These are phyloP conservation scores for Backusella luteola DNA, from an alignment of 192 early-diverging fungal species.

Conservation along the genomic window DNA sequence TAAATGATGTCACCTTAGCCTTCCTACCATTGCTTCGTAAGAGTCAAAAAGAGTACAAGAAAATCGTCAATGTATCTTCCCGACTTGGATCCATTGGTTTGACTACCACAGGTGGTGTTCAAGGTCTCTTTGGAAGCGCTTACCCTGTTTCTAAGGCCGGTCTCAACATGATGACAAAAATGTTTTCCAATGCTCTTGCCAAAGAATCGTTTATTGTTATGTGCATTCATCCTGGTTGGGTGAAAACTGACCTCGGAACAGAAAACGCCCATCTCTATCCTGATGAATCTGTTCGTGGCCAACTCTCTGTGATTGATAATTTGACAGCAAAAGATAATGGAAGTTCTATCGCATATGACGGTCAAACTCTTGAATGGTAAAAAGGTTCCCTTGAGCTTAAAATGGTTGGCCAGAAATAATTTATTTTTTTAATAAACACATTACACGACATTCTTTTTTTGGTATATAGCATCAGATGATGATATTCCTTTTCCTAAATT, in stretches of 20 bases:
- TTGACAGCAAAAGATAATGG: background rate
- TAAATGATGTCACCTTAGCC: conserved; percentile 13
- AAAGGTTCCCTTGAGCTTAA: too few relatives aligned
- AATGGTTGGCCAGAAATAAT: too few relatives aligned
- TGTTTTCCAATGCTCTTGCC: background rate
- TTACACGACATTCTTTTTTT: too few relatives aligned
- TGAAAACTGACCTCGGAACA: conserved; percentile 24
- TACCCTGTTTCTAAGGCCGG: conserved; percentile 28
- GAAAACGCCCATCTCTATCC: background rate
- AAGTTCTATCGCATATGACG: background rate
- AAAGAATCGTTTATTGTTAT: conserved; percentile 13
- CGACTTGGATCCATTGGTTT: conserved; percentile 24
- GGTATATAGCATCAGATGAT: too few relatives aligned
- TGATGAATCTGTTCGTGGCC: background rate
- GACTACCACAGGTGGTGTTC: background rate
- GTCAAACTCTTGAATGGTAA: background rate
- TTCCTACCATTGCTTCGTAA: conserved; percentile 22
- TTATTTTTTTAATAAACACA: too few relatives aligned
- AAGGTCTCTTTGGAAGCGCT: background rate
- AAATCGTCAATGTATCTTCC: conserved; percentile 36
- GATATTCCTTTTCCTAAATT: too few relatives aligned
- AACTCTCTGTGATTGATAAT: background rate
- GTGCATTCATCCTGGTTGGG: conserved; percentile 28
- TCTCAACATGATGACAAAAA: conserved; percentile 24
- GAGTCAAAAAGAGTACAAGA: background rate